These are phyloP conservation scores for Inonotus obliquus DNA, from an alignment of 1,284 basidiomycete species.

Conservation along the genomic window DNA sequence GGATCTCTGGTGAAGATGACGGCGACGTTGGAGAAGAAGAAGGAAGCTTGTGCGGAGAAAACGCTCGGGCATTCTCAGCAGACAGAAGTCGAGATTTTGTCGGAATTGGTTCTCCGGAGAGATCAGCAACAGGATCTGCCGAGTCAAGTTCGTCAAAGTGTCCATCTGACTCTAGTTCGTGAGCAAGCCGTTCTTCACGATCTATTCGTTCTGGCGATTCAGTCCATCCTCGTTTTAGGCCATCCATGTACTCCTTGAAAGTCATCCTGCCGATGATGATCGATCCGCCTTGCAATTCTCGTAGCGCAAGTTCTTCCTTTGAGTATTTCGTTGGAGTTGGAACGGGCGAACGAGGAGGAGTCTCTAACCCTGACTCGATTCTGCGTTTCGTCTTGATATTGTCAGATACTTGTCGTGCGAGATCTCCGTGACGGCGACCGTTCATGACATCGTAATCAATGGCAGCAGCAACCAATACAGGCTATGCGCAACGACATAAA, in stretches of 20 bases:
- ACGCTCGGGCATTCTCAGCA: conserved; percentile 34
- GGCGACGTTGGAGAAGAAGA: conserved; percentile 23
- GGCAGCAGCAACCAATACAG: conserved; percentile 89
- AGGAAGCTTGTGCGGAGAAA: conserved; percentile 37
- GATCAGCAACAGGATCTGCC: conserved; percentile 25
- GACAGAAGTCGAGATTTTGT: conserved; percentile 37
- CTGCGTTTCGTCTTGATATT: conserved; percentile 66
- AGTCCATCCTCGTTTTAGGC: conserved; percentile 84
- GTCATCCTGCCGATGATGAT: conserved; percentile 89
- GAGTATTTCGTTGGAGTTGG: conserved; percentile 55
- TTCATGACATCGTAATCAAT: conserved; percentile 86
- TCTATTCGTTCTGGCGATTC: conserved; percentile 67
- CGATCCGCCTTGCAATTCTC: conserved; percentile 77
- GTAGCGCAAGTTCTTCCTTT: conserved; percentile 50
- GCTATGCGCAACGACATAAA: conserved; percentile 44
- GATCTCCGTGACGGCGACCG: conserved; percentile 82
- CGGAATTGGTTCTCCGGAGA: conserved; percentile 34
- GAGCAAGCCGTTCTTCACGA: conserved; percentile 71
- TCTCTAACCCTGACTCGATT: conserved; percentile 57
- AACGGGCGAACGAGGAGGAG: conserved; percentile 38
- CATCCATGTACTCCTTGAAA: conserved; percentile 92
- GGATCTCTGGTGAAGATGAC: conserved; percentile 24
- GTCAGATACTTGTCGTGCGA: conserved; percentile 72
- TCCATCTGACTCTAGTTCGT: conserved; percentile 66
- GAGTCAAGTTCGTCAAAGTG: conserved; percentile 64